Conservation (phyloP, 495 filamentous ascomycete genomes). For the Daldinia childiae region DNA sequence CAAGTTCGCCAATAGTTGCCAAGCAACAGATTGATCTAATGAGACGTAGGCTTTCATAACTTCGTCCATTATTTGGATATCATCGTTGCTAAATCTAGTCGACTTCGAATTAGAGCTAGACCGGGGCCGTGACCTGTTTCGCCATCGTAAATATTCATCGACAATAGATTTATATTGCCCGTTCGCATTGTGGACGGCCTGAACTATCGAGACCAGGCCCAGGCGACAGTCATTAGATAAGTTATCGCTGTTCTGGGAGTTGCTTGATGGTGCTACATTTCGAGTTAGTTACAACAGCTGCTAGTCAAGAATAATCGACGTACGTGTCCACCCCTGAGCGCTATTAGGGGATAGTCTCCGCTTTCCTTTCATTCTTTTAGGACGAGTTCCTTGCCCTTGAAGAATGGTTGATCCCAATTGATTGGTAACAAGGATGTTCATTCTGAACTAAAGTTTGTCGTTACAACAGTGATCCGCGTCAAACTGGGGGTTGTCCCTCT, state of each 20-base stretch:
- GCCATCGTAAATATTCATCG: conserved; percentile 23
- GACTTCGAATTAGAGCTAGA: conserved; percentile 2
- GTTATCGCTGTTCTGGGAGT: not conserved
- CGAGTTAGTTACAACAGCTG: not conserved
- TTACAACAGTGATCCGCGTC: not conserved
- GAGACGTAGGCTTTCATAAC: not conserved
- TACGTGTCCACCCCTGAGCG: conserved; percentile 28
- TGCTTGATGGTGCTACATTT: conserved; percentile 3
- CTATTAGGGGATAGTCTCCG: conserved; percentile 6
- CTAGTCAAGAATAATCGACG: not conserved
- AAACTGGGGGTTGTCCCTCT: not conserved
- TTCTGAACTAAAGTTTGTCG: not conserved
- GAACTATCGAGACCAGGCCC: conserved; percentile 15
- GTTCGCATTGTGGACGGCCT: conserved; percentile 18
- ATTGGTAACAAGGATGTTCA: not conserved
- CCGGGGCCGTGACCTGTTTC: not conserved
- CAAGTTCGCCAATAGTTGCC: conserved; percentile 12
- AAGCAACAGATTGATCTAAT: not conserved
- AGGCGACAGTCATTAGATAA: conserved; percentile 9
- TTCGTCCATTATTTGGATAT: not conserved
- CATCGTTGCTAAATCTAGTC: conserved; percentile 7
- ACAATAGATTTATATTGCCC: conserved; percentile 23
- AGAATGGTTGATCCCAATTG: not conserved
- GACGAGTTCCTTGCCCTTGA: too few species aligned
- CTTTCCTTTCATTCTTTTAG: not conserved